Percentiles rank a stretch among this genome's conserved stretches.
Evolutionary conservation across 371 early-diverging fungal species (phyloP).

Genomic region (Mucor sp.): DNA sequence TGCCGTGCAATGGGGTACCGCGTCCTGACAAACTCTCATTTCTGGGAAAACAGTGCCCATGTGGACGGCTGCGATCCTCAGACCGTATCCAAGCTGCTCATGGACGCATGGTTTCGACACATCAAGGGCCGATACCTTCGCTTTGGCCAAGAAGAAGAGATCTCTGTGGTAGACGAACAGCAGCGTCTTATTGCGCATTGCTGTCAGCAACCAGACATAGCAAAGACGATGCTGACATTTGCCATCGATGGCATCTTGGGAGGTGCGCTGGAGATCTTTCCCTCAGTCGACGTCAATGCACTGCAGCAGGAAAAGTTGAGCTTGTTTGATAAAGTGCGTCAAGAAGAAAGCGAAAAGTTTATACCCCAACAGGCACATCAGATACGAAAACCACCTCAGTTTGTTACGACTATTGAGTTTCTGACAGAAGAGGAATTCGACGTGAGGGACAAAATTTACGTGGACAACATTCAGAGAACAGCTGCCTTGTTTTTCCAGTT

Average conservation of each 20-base stretch:
- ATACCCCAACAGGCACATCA: neutral
- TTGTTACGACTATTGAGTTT: conserved; percentile 25
- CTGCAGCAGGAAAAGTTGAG: conserved; percentile 30
- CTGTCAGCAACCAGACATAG: conserved; percentile 32
- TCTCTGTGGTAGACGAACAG: conserved; percentile 23
- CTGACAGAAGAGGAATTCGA: conserved; percentile 24
- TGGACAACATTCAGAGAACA: conserved; percentile 43
- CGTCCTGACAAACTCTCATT: conserved; percentile 31
- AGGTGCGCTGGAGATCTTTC: conserved; percentile 49
- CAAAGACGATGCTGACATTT: conserved; percentile 27
- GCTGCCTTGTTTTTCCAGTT: conserved; percentile 32
- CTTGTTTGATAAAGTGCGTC: conserved; percentile 26
- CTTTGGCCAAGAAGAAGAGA: conserved; percentile 21
- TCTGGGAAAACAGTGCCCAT: conserved; percentile 28
- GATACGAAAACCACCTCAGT: conserved; percentile 35
- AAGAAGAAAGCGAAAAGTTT: neutral
- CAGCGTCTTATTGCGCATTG: conserved; percentile 28
- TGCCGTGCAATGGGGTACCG: conserved; percentile 46
- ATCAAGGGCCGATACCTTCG: conserved; percentile 36
- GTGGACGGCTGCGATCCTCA: conserved; percentile 15
- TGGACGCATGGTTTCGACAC: conserved; percentile 51
- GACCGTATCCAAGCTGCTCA: conserved; percentile 21
- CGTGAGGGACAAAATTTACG: conserved; percentile 35
- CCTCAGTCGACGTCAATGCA: conserved; percentile 24
- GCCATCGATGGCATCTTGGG: conserved; percentile 34